Base-by-base conservation (phyloP, 192 early-diverging fungal species). In the Backusella circina region DNA sequence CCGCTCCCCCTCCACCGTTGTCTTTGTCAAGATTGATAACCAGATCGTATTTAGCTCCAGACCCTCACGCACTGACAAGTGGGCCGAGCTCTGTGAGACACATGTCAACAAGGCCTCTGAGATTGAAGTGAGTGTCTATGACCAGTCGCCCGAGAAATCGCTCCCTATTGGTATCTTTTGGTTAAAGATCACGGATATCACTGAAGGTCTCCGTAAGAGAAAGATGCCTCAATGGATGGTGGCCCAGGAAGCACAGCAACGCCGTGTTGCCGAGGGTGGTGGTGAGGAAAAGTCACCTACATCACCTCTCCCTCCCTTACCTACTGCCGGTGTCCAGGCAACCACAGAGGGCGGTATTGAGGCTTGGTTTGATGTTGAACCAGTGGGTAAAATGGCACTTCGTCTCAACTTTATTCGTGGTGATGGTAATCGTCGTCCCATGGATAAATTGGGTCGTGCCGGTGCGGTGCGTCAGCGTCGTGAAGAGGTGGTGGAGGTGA, bases 121-220 rank as follows among this genome's bases (percentile, higher is more conserved):
- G 75, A 86, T 98, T 16, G 97, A 99, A 79, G 84, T 99, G 38
- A 89, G 92, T 12, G 82, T 99, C 15, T 93, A 92, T 79, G 97
- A 99, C 80, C 94, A 81, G 85, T 86, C 81, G 35, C 87, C 81
- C 9, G 91, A 91, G 75, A 87, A 89, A 75, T 80, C 85, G 73
- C 86, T 88, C 33, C 86, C 97, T 57, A 85, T 97, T 72, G 94
- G 94, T 15, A 77, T 97, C 73, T 80, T 94, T 77, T 99, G 97
- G 97, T 89, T 98, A 69, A 96, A 96, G 76, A 87, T 98, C 35
- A 91, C 91, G 0, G 97, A 99, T 77, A 89, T 99, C 64, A 93
- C 93, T 57, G 95, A 97, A 77, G 95, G 92, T 64, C 74, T 95
- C 39, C 87, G 92, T 68, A 88, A 88, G 73, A 83, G 86, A 75